Conservation (phyloP, 768 basidiomycete species). For the Suillus variegatus region DNA sequence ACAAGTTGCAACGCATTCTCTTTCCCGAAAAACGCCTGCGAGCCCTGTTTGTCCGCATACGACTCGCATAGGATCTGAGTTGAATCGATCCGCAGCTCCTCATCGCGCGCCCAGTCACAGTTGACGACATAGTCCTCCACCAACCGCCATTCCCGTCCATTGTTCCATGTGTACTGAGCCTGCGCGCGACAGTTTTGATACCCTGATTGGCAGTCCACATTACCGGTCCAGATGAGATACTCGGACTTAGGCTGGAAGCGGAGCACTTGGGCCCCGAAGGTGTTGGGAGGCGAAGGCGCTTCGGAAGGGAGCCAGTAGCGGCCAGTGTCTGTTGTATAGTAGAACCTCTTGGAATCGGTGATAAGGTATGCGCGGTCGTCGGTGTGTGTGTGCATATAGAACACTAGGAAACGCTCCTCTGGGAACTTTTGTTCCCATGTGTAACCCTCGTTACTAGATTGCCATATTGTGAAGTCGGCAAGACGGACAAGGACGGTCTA, state of each 20-base stretch:
- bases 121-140: slow-evolving; percentile 88
- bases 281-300: slow-evolving; percentile 76
- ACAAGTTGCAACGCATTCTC: slow-evolving; percentile 74
- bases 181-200: slow-evolving; percentile 66
- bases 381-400: slow-evolving; percentile 84
- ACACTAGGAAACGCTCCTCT: slow-evolving; percentile 68
- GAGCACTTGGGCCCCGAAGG: slow-evolving; percentile 72
- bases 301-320: slow-evolving; percentile 58
- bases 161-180: slow-evolving; percentile 71
- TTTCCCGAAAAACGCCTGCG: slow-evolving; percentile 58
- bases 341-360: slow-evolving; percentile 63
- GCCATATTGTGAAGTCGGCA: slow-evolving; percentile 80
- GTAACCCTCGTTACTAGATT: slow-evolving; percentile 94
- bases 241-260: slow-evolving; percentile 90
- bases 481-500: slow-evolving; percentile 86
- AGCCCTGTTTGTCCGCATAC: slow-evolving; percentile 78
- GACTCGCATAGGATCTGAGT: slow-evolving; percentile 93
- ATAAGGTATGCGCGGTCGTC: slow-evolving; percentile 89
- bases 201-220: slow-evolving; percentile 58
- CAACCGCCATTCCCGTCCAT: slow-evolving; percentile 74
- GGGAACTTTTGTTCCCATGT: slow-evolving; percentile 75
- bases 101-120: slow-evolving; percentile 91
- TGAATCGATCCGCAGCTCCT: slow-evolving; percentile 75
- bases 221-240: slow-evolving; percentile 87
- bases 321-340: slow-evolving; percentile 85